Evolutionary conservation across 805 yeast species (phyloP).

Genomic region (Yarrowia sp.): DNA sequence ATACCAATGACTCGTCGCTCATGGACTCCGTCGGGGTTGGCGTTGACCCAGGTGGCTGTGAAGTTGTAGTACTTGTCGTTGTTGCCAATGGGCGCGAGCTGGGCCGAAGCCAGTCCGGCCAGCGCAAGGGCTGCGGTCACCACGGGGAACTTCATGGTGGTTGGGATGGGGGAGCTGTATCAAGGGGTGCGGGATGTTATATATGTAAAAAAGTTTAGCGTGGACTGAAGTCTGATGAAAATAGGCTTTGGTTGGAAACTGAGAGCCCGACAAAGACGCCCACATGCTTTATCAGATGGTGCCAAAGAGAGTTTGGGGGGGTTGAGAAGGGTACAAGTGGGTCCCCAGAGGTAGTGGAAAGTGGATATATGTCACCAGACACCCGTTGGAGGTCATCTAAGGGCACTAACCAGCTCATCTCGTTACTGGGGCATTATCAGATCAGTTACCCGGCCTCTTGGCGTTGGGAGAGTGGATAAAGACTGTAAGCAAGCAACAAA

Average conservation of each 20-base stretch:
- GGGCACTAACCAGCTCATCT: too few species aligned
- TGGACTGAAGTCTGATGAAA: background rate
- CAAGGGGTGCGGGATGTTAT: background rate
- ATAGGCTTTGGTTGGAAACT: background rate
- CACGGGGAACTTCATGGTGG: background rate
- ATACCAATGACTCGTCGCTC: slow-evolving; percentile 57
- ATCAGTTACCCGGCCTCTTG: slow-evolving; percentile 21
- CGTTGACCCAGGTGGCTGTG: slow-evolving; percentile 42
- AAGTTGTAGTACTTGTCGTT: slow-evolving; percentile 38
- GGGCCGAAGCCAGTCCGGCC: slow-evolving; percentile 29
- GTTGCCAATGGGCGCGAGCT: slow-evolving; percentile 31
- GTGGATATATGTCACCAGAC: too few species aligned
- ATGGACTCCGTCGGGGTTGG: slow-evolving; percentile 57
- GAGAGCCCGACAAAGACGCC: background rate
- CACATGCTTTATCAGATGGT: background rate
- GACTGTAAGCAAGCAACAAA: background rate
- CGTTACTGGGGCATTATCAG: too few species aligned
- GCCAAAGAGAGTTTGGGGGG: background rate
- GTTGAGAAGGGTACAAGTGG: too few species aligned
- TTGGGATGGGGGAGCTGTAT: background rate
- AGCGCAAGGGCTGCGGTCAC: slow-evolving; percentile 25
- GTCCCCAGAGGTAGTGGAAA: too few species aligned
- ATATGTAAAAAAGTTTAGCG: slow-evolving; percentile 11
- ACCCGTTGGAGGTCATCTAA: too few species aligned
- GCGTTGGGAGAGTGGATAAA: background rate